Evolutionary conservation across 78 protist genomes (phyloP).

Genomic region (Dictyostelium capitatum): DNA sequence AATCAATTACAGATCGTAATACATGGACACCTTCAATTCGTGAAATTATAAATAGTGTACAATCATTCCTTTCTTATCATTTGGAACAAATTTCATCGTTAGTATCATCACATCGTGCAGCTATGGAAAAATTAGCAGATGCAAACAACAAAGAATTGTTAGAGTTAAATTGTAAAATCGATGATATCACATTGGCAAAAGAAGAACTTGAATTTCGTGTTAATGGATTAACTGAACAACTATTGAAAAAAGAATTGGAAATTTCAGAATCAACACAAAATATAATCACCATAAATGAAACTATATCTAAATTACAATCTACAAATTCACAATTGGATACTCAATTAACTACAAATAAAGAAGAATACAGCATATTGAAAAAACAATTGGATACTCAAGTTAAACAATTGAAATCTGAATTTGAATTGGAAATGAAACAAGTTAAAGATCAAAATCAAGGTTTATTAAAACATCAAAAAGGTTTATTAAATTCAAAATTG

Average conservation of each 20-base stretch:
- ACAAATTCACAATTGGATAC: constrained; percentile 27
- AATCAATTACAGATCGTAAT: constrained; percentile 9
- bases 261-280: not conserved
- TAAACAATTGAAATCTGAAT: not conserved
- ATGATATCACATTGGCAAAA: constrained; percentile 9
- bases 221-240: constrained; percentile 20
- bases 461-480: constrained; percentile 62
- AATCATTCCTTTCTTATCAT: constrained; percentile 43
- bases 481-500: constrained; percentile 38
- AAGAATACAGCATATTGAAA: not conserved
- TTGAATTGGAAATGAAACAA: constrained; percentile 41
- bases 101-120: constrained; percentile 11
- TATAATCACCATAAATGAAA: not conserved
- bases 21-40: constrained; percentile 26
- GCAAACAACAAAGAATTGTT: not conserved
- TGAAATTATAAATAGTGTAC: constrained; percentile 1
- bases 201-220: constrained; percentile 56
- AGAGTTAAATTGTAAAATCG: constrained; percentile 22
- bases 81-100: constrained; percentile 25
- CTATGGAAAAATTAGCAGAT: not conserved
- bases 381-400: constrained; percentile 20
- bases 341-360: constrained; percentile 10
- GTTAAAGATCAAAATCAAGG: constrained; percentile 69
- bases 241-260: constrained; percentile 26
- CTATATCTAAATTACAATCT: not conserved